Evolutionary conservation across 805 yeast species (phyloP).

Genomic region (Wickerhamomyces mucosus): DNA sequence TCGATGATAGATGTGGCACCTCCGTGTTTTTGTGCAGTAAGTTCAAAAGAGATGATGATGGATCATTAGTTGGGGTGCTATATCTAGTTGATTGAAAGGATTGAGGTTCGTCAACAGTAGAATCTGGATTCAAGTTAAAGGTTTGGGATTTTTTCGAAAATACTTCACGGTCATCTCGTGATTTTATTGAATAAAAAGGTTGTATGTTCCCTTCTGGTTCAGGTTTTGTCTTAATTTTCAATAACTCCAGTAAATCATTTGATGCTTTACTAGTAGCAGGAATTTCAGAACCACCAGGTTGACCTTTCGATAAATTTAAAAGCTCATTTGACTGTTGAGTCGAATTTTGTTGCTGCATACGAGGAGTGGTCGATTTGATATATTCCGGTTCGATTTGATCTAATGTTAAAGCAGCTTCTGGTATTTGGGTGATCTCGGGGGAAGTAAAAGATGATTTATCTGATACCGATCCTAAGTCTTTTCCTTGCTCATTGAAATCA

Average conservation of each 20-base stretch:
- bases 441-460: neutral
- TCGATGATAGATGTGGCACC: too few relatives aligned
- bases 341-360: too few relatives aligned
- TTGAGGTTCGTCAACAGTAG: slow-evolving; percentile 5
- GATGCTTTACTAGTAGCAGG: neutral
- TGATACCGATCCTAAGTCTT: too few relatives aligned
- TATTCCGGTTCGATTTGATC: too few relatives aligned
- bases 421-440: neutral
- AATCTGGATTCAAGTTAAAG: too few relatives aligned
- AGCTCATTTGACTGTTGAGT: too few relatives aligned
- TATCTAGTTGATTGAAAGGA: neutral
- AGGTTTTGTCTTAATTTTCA: too few relatives aligned
- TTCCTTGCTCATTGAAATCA: neutral
- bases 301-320: too few relatives aligned
- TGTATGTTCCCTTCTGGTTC: slow-evolving; percentile 1
- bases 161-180: slow-evolving; percentile 1
- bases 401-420: too few relatives aligned
- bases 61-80: slow-evolving; percentile 1
- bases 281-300: too few relatives aligned
- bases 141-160: neutral
- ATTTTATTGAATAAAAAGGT: neutral
- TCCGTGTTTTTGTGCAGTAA: slow-evolving; percentile 3
- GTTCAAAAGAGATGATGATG: slow-evolving; percentile 2
- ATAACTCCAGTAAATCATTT: neutral
- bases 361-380: too few relatives aligned